A percentile compares a stretch with the other conserved stretches of the same genome.
Evolutionary conservation across 441 rosid species (phyloP).

Genomic region (Hura crepitans): DNA sequence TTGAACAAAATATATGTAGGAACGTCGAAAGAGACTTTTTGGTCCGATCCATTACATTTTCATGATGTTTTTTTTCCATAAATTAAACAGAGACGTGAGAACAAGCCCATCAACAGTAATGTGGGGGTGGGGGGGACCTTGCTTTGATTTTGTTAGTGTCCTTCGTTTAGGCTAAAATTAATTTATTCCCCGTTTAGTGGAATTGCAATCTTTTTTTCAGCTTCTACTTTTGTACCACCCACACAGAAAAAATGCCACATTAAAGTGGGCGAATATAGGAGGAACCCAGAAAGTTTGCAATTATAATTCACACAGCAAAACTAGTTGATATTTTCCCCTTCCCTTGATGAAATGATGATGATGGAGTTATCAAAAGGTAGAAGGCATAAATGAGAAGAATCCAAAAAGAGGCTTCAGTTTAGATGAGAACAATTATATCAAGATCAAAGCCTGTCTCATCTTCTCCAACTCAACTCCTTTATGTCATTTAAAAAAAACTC

Average conservation of each 20-base stretch:
- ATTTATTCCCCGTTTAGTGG: background rate
- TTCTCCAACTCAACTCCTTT: conserved; percentile 22
- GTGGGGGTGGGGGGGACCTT: conserved; percentile 16
- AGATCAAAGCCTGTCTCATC: conserved; percentile 26
- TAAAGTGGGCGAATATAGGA: background rate
- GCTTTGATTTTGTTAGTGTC: conserved; percentile 23
- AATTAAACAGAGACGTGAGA: conserved; percentile 4
- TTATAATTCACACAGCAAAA: background rate
- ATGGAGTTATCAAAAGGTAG: background rate
- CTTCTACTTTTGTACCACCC: background rate
- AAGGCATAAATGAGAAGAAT: conserved; percentile 27
- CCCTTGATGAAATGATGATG: background rate
- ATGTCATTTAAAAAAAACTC: too few species aligned
- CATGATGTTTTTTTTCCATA: conserved; percentile 8
- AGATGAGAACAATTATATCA: conserved; percentile 20
- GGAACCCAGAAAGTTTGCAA: background rate
- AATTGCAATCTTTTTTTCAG: background rate
- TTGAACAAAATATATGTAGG: conserved; percentile 6
- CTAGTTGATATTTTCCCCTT: background rate
- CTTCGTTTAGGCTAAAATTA: conserved; percentile 1
- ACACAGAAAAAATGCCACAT: background rate
- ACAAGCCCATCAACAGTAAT: conserved; percentile 21
- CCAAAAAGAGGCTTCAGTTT: conserved; percentile 38
- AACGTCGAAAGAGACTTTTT: conserved; percentile 12
- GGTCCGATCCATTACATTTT: conserved; percentile 18